phyloP scores from a whole-genome alignment of 352 stramenopile genomes.

The Globisporangium okanoganense region DNA sequence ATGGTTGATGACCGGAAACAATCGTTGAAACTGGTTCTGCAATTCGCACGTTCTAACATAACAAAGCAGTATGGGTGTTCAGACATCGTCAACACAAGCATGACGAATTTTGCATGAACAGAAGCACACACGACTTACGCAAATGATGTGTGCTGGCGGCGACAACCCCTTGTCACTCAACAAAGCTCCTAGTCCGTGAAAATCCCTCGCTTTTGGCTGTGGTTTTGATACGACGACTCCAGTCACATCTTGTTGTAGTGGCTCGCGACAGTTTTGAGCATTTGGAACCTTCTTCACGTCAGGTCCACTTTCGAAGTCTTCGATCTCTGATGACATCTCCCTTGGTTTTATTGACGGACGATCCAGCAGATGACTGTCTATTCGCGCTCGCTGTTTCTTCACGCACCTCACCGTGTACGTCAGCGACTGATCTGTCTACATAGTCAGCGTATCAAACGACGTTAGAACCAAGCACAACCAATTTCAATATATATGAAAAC shows the following conservation, averaged over 20 bases:
- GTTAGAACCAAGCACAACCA: too few species aligned
- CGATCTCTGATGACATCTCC: background rate
- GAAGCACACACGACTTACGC: background rate
- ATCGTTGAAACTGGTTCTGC: constrained; percentile 23
- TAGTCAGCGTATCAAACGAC: too few species aligned
- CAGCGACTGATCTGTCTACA: constrained; percentile 41
- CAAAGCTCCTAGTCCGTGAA: background rate
- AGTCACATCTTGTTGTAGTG: background rate
- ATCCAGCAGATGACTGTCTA: constrained; percentile 3
- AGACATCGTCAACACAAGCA: too few species aligned
- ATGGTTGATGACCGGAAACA: background rate
- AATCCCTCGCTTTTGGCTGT: background rate
- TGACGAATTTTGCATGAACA: background rate
- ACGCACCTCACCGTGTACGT: constrained; percentile 34
- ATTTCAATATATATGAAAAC: constrained; percentile 1
- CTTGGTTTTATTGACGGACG: constrained; percentile 16
- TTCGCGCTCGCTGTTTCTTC: background rate
- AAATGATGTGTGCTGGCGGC: background rate
- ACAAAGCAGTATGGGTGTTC: too few species aligned
- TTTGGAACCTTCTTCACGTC: background rate
- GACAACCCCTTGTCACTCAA: background rate
- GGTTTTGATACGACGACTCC: background rate
- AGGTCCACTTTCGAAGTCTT: background rate
- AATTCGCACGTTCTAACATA: constrained; percentile 30
- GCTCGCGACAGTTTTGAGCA: background rate